Conservation (phyloP, 768 basidiomycete genomes). For the Kwoniella bestiolae region DNA sequence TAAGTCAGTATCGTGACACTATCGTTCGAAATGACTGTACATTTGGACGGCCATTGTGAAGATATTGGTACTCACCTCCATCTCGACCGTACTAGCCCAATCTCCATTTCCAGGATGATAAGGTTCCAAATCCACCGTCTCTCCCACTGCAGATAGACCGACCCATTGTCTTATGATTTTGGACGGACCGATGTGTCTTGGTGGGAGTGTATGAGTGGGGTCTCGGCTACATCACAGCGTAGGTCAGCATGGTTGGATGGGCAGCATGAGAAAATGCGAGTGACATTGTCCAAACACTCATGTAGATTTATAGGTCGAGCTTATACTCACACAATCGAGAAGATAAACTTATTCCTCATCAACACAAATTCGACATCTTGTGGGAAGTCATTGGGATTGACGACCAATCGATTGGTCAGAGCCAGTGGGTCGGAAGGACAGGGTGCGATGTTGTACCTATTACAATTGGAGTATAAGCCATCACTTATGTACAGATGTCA, state of each 20-base stretch:
- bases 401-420: constrained; percentile 78
- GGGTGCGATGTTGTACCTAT: constrained; percentile 61
- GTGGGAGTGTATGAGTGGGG: constrained; percentile 70
- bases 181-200: constrained; percentile 76
- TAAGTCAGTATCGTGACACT: no score
- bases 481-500: not conserved
- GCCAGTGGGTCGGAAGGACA: constrained; percentile 73
- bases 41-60: not conserved
- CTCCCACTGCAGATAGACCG: constrained; percentile 76
- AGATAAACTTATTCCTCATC: constrained; percentile 70
- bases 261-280: no score
- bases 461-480: not conserved
- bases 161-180: constrained; percentile 86
- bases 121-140: constrained; percentile 71
- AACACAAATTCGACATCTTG: constrained; percentile 71
- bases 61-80: constrained; percentile 64
- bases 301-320: no score
- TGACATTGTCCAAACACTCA: no score
- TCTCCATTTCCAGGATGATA: constrained; percentile 61
- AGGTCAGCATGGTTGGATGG: not conserved
- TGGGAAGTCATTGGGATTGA: constrained; percentile 75
- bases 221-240: constrained; percentile 67
- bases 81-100: constrained; percentile 69
- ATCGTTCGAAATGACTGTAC: no score
- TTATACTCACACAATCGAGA: constrained; percentile 77